These are phyloP conservation scores for Cladosporium velox DNA, from an alignment of 2,329 filamentous ascomycete genomes.

Conservation along the genomic window DNA sequence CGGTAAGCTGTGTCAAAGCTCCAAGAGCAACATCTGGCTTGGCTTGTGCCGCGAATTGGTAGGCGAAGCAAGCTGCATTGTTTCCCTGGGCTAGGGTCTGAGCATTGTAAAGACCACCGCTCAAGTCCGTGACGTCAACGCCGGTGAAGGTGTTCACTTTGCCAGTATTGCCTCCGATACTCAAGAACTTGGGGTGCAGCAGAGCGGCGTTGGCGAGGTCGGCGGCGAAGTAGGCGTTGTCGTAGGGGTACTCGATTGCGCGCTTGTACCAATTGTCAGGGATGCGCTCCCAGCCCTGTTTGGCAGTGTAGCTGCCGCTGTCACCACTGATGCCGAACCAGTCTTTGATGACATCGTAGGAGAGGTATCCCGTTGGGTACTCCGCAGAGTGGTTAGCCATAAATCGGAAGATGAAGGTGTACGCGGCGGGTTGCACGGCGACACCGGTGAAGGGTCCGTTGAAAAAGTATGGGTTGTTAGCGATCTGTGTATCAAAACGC, in stretches of 20 bases:
- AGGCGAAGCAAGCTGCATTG: constrained; percentile 42
- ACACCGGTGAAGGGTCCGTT: constrained; percentile 32
- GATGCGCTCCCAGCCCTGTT: constrained; percentile 32
- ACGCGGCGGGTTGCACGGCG: constrained; percentile 30
- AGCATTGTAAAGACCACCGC: constrained; percentile 47
- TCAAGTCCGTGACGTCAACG: constrained; percentile 40
- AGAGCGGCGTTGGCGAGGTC: constrained; percentile 28
- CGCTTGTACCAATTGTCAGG: constrained; percentile 38
- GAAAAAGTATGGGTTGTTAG: constrained; percentile 39
- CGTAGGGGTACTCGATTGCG: constrained; percentile 38
- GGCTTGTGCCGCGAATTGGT: constrained; percentile 40
- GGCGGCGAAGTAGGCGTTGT: constrained; percentile 15
- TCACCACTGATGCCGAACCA: constrained; percentile 32
- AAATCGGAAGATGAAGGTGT: constrained; percentile 35
- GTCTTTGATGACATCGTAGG: constrained; percentile 27
- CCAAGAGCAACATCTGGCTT: constrained; percentile 32
- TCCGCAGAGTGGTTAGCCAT: constrained; percentile 34
- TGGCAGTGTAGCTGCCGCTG: constrained; percentile 28
- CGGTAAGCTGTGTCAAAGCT: not conserved
- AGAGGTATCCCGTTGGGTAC: constrained; percentile 28
- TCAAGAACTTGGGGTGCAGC: constrained; percentile 36
- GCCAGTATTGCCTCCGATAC: constrained; percentile 36
- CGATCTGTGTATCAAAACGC: constrained; percentile 25
- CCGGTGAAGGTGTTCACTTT: constrained; percentile 37
- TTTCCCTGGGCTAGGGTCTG: constrained; percentile 34